A percentile compares a stretch with the other conserved stretches of the same genome.
Evolutionary conservation across 1,284 basidiomycete genomes (phyloP).

Genomic region (Rhizopogon parksii): DNA sequence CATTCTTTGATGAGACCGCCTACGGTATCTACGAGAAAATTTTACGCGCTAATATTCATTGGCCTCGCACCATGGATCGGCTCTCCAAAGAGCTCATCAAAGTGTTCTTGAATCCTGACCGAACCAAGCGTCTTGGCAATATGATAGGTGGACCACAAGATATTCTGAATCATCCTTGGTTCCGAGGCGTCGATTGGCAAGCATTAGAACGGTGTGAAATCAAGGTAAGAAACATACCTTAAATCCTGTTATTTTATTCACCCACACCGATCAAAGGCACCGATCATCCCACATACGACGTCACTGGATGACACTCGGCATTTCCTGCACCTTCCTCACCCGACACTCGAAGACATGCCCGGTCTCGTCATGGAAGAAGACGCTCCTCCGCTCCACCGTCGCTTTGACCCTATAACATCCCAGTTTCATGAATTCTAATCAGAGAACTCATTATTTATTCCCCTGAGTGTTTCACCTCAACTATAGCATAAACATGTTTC

Average conservation of each 20-base stretch:
- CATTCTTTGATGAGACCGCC: conserved; percentile 92
- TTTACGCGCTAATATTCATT: conserved; percentile 85
- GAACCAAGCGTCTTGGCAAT: conserved; percentile 88
- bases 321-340: conserved; percentile 71
- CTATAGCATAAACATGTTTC: conserved; percentile 22
- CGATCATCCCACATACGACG: conserved; percentile 73
- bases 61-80: conserved; percentile 84
- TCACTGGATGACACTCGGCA: conserved; percentile 76
- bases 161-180: conserved; percentile 92
- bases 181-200: conserved; percentile 89
- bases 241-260: conserved; percentile 2
- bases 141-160: conserved; percentile 90
- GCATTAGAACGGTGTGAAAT: conserved; percentile 75
- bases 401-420: conserved; percentile 58
- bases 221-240: conserved; percentile 38
- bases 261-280: conserved; percentile 45
- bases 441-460: neutral
- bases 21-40: conserved; percentile 97
- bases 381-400: conserved; percentile 47
- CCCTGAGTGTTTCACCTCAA: neutral
- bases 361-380: conserved; percentile 60
- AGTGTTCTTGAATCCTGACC: conserved; percentile 91
- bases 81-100: conserved; percentile 70
- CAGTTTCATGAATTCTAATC: conserved; percentile 69
- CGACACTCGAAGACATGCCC: conserved; percentile 69